Base-by-base conservation (phyloP, 2,329 filamentous ascomycete genomes). In the Pyrenophora tritici-repentis region DNA sequence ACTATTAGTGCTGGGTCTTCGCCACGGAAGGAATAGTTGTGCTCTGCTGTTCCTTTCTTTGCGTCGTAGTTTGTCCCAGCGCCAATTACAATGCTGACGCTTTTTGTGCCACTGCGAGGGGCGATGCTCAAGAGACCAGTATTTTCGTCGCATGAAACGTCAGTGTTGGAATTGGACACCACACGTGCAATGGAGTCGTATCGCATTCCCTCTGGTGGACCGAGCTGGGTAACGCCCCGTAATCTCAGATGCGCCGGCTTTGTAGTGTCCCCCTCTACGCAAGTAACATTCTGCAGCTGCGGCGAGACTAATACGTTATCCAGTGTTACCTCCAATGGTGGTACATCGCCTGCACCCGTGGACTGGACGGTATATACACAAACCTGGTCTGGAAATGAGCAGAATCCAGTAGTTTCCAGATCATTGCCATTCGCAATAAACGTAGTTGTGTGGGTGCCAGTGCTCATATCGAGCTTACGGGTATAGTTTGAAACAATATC, bases 31-130 rank as follows among this genome's bases (percentile, higher is more conserved):
- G 78, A 79, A 61, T 76, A 83, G 9, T 68, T 61, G 49, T 60
- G 61, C 13, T 69, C 71, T 0, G 71, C 66, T 39, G 76, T 80
- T 1, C 82, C 81, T 29, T 78, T 77, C 3, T 70, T 77, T 45
- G 78, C 68, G 40, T 83, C 79, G 46, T 80, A 84, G 50, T 83
- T 74, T 1, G 80, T 82, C 2, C 62, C 71, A 2, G 72, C 72
- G 1, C 75, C 74, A 13, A 83, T 61, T 0, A 82, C 68, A 6
- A 83, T 55, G 6, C 72, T 70, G 8, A 76, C 35, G 8, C 57
- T 62, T 2, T 52, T 66, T 5, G 68, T 56, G 4, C 56, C 36
- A 10, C 42, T 42, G 1, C n/a, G 9, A 9, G 59, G 42, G 2
- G 7, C 14, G 4, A 70, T 42, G 1, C 17, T 43, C 17, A 69